These are phyloP conservation scores for Globisporangium recalcitrans DNA, from an alignment of 352 stramenopile species.

Conservation along the genomic window DNA sequence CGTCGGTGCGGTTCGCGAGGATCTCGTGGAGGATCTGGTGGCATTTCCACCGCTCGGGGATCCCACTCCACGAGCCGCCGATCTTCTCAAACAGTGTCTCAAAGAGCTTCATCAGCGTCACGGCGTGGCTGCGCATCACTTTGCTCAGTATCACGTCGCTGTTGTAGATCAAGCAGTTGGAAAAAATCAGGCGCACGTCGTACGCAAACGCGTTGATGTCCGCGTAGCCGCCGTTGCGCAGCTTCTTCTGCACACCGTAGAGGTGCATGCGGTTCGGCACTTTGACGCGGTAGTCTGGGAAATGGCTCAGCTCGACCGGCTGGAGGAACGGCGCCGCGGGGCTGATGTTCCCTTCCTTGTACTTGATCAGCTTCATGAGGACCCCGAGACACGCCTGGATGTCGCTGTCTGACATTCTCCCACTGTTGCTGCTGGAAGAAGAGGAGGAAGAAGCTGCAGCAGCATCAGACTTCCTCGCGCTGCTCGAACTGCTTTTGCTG, in stretches of 20 bases:
- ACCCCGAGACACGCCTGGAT: constrained; percentile 50
- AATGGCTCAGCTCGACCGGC: constrained; percentile 75
- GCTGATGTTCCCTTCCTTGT: constrained; percentile 71
- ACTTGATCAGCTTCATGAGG: constrained; percentile 84
- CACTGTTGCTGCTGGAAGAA: constrained; percentile 3
- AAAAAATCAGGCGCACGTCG: constrained; percentile 81
- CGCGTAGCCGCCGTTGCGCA: constrained; percentile 63
- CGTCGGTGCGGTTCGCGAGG: constrained; percentile 61
- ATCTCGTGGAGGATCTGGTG: constrained; percentile 80
- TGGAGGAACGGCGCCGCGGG: constrained; percentile 75
- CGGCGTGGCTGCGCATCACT: constrained; percentile 77
- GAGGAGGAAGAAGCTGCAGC: not conserved
- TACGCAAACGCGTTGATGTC: constrained; percentile 62
- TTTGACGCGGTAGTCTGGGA: constrained; percentile 83
- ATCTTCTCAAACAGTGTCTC: constrained; percentile 70
- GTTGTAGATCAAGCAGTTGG: constrained; percentile 88
- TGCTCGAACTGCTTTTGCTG: too few species aligned
- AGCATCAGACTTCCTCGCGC: not conserved
- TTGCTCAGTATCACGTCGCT: constrained; percentile 80
- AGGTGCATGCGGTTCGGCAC: constrained; percentile 81
- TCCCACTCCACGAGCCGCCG: constrained; percentile 55
- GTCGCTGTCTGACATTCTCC: constrained; percentile 55
- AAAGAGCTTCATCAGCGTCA: constrained; percentile 83
- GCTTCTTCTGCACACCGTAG: constrained; percentile 82
- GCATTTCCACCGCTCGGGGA: constrained; percentile 77